Conservation (phyloP, 306 rosid genomes). For the Begonia peltatifolia region DNA sequence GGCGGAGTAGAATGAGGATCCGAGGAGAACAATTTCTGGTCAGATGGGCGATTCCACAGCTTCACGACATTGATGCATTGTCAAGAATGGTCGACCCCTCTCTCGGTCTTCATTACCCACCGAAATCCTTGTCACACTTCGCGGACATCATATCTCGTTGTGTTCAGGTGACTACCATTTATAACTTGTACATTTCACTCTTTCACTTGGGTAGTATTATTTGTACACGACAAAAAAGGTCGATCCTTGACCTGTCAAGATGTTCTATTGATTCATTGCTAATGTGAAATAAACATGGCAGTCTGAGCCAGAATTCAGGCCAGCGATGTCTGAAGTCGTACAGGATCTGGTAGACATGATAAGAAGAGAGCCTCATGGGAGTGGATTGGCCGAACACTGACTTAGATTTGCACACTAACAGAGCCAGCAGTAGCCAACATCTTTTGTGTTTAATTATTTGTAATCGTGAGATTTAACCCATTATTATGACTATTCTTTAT, state of each 20-base stretch:
- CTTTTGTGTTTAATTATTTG: too few relatives aligned
- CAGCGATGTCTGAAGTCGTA: conserved; percentile 84
- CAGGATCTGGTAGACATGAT: conserved; percentile 74
- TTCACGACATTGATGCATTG: conserved; percentile 91
- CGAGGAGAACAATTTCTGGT: conserved; percentile 83
- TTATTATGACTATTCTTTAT: not conserved
- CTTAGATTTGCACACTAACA: not conserved
- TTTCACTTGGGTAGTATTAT: too few relatives aligned
- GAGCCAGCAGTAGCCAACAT: not conserved
- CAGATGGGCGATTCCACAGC: conserved; percentile 90
- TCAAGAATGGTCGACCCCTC: conserved; percentile 93
- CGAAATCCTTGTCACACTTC: conserved; percentile 76
- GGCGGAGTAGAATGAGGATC: conserved; percentile 23
- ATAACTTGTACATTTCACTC: not conserved
- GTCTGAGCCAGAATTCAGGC: conserved; percentile 89
- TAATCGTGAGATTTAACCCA: not conserved
- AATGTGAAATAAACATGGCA: conserved; percentile 27
- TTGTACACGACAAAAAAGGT: too few relatives aligned
- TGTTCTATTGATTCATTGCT: not conserved
- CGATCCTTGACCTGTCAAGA: not conserved
- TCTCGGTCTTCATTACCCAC: conserved; percentile 52
- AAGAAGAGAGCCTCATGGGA: conserved; percentile 42
- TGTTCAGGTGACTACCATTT: conserved; percentile 49
- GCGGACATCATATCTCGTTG: conserved; percentile 85
- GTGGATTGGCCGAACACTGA: conserved; percentile 33